Evolutionary conservation across 352 stramenopile genomes (phyloP).

Genomic region (Phytopythium chamaehyphon): DNA sequence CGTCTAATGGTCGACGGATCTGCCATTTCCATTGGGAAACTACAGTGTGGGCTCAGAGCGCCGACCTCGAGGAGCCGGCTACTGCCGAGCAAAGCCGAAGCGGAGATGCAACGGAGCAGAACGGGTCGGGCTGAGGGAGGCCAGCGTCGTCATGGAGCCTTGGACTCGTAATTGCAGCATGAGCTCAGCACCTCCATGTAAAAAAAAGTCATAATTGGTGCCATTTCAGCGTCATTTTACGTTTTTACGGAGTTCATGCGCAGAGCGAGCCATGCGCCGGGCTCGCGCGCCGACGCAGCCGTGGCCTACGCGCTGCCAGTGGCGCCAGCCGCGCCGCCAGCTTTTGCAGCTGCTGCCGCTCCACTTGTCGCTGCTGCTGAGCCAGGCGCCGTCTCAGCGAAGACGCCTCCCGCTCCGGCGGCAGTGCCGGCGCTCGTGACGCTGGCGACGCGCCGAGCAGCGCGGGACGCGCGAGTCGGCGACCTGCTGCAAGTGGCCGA

Average conservation of each 20-base stretch:
- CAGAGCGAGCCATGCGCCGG: too few species aligned
- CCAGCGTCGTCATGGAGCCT: too few species aligned
- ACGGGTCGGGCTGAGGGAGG: background rate
- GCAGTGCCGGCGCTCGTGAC: background rate
- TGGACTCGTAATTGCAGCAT: too few species aligned
- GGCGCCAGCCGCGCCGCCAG: background rate
- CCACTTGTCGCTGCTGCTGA: background rate
- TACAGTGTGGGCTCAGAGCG: constrained; percentile 63
- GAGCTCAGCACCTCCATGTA: too few species aligned
- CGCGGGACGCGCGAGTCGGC: constrained; percentile 25
- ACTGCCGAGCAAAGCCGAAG: constrained; percentile 10
- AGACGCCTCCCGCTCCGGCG: too few species aligned
- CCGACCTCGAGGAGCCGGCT: constrained; percentile 18
- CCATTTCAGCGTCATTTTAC: too few species aligned
- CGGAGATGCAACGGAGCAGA: background rate
- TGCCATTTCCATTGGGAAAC: background rate
- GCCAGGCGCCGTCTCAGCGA: too few species aligned
- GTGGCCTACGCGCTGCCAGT: background rate
- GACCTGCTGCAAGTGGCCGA: constrained; percentile 39
- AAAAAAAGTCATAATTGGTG: too few species aligned
- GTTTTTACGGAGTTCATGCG: too few species aligned
- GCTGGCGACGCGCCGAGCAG: constrained; percentile 5
- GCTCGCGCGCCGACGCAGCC: background rate
- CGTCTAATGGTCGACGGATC: background rate
- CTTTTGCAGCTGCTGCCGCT: background rate